Evolutionary conservation across 352 stramenopile genomes (phyloP).

Genomic region (Phytophthora cactorum): DNA sequence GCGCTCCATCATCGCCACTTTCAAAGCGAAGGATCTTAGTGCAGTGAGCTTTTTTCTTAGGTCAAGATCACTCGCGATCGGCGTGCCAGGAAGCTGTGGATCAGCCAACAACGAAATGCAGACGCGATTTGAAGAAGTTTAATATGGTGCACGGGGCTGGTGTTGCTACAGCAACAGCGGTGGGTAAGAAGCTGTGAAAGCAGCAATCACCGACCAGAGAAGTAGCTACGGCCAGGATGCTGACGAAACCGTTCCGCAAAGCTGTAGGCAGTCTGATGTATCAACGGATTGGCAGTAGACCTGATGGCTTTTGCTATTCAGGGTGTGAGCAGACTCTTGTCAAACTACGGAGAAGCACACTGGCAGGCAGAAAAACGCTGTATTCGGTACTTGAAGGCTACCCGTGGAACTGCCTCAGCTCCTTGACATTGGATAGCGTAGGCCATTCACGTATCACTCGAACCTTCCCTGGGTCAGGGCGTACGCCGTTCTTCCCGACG

Average conservation of each 20-base stretch:
- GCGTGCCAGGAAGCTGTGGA: constrained; percentile 7
- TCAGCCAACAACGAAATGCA: constrained; percentile 7
- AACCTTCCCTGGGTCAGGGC: too few species aligned
- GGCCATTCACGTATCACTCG: too few species aligned
- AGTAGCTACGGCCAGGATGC: constrained; percentile 11
- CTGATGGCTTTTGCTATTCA: constrained; percentile 21
- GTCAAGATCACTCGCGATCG: constrained; percentile 11
- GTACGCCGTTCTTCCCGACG: too few species aligned
- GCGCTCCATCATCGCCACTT: neutral
- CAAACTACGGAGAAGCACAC: constrained; percentile 4
- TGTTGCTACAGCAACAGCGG: neutral
- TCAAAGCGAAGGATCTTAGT: constrained; percentile 20
- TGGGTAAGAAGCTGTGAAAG: constrained; percentile 9
- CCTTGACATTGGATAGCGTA: too few species aligned
- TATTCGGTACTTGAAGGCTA: constrained; percentile 18
- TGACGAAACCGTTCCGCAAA: constrained; percentile 19
- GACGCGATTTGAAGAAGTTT: constrained; percentile 15
- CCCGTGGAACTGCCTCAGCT: too few species aligned
- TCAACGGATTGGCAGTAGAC: too few species aligned
- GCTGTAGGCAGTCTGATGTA: constrained; percentile 30
- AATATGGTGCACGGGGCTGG: constrained; percentile 16
- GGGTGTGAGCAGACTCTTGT: constrained; percentile 15
- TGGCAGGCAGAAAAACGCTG: constrained; percentile 17
- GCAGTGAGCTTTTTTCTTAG: constrained; percentile 14
- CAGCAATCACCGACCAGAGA: neutral